Conservation (phyloP, 148 eudicot genomes). For the Camellia granthamiana region DNA sequence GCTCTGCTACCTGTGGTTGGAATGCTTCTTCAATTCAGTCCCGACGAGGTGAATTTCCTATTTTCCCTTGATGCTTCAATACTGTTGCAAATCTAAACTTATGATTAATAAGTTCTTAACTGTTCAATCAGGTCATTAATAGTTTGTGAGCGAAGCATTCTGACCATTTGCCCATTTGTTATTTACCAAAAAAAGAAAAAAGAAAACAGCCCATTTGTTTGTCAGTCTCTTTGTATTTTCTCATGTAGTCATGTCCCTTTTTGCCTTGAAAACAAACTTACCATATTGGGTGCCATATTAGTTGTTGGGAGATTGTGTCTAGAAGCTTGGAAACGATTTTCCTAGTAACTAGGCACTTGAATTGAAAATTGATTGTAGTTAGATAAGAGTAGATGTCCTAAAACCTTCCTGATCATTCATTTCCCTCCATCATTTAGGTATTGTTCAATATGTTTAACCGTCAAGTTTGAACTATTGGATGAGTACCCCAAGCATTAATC, state of each 20-base stretch:
- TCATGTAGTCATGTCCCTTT: background rate
- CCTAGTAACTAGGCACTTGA: background rate
- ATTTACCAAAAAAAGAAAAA: no score
- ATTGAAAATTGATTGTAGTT: background rate
- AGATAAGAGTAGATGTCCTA: background rate
- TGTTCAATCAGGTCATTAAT: background rate
- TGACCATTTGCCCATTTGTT: background rate
- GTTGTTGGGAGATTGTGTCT: background rate
- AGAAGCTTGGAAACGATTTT: background rate
- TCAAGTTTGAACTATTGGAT: no score
- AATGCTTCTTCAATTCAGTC: conserved; percentile 98
- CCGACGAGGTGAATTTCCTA: conserved; percentile 70
- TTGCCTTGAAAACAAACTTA: background rate
- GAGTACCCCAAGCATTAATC: no score
- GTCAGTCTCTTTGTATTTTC: background rate
- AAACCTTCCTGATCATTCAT: background rate
- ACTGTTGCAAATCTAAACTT: background rate
- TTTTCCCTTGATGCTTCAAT: conserved; percentile 13
- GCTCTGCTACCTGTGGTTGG: conserved; percentile 92
- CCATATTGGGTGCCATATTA: background rate
- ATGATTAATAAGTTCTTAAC: background rate
- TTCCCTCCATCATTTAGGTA: background rate
- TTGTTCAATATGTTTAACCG: no score
- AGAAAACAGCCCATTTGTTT: background rate
- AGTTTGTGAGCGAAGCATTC: background rate